Percentiles rank a stretch among this genome's conserved stretches.
Conservation (phyloP, 305 asterid species). For the Ajuga reptans region DNA sequence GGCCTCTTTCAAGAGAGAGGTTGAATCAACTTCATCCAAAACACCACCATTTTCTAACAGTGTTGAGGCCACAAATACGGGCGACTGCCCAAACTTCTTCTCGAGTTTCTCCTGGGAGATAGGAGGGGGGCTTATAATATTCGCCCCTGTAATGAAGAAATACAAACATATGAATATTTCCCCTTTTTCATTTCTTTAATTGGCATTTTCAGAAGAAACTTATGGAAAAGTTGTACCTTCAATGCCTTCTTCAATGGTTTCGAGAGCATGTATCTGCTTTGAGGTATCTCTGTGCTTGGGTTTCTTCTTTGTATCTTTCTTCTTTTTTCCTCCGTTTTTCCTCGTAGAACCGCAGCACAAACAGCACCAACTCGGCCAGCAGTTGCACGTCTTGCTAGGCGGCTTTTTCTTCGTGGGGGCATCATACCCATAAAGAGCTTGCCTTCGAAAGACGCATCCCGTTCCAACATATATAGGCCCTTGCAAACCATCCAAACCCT, state of each 20-base stretch:
- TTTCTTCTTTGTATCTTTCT: conserved; percentile 43
- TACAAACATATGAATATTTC: not conserved
- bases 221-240: conserved; percentile 34
- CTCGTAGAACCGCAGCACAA: conserved; percentile 48
- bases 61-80: conserved; percentile 64
- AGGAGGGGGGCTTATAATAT: conserved; percentile 24
- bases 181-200: not conserved
- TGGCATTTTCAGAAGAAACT: not conserved
- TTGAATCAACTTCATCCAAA: conserved; percentile 31
- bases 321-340: conserved; percentile 45
- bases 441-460: conserved; percentile 72
- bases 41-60: conserved; percentile 55
- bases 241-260: conserved; percentile 67
- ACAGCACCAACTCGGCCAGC: conserved; percentile 76
- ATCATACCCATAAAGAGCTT: conserved; percentile 68
- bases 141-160: conserved; percentile 32
- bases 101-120: conserved; percentile 58
- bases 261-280: conserved; percentile 81
- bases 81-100: conserved; percentile 77
- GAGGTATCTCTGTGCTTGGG: conserved; percentile 63
- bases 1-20: conserved; percentile 59
- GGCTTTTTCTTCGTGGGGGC: conserved; percentile 61
- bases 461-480: conserved; percentile 93
- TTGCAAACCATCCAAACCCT: conserved; percentile 90
- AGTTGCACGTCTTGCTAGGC: conserved; percentile 77